Conservation (phyloP, 192 early-diverging fungal species). For the Coemansia reversa region DNA sequence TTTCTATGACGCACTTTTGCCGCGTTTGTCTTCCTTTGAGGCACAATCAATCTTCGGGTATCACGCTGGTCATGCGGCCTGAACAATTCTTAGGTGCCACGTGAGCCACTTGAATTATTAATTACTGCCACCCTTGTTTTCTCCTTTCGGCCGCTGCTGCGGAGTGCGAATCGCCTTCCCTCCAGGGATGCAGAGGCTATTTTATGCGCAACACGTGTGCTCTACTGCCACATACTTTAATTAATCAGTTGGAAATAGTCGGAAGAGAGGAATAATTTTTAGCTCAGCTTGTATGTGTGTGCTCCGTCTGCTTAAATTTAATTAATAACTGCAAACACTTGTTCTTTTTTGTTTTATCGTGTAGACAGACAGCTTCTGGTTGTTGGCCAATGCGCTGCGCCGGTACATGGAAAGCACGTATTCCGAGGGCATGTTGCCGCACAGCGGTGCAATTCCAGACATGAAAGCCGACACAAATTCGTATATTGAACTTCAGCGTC, state of each 20-base stretch:
- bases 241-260: slow-evolving; percentile 1
- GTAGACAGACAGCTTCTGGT: slow-evolving; percentile 73
- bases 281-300: too few relatives aligned
- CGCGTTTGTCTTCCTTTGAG: neutral
- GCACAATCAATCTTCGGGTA: neutral
- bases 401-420: slow-evolving; percentile 74
- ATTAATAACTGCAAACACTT: slow-evolving; percentile 14
- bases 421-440: slow-evolving; percentile 70
- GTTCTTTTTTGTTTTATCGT: slow-evolving; percentile 1
- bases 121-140: slow-evolving; percentile 2
- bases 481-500: slow-evolving; percentile 80
- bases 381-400: slow-evolving; percentile 71
- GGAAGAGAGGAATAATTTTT: too few relatives aligned
- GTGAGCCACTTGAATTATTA: slow-evolving; percentile 18
- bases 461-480: slow-evolving; percentile 95
- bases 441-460: slow-evolving; percentile 87
- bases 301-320: slow-evolving; percentile 8
- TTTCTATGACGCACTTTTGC: slow-evolving; percentile 2
- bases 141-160: neutral
- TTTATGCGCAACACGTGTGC: too few relatives aligned
- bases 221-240: slow-evolving; percentile 11
- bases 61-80: slow-evolving; percentile 3
- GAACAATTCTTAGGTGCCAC: slow-evolving; percentile 21
- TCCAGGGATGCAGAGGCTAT: too few relatives aligned
- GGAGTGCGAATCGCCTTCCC: neutral